Percentiles rank a stretch among this genome's conserved stretches.
These are phyloP conservation scores for Fusarium torulosum DNA, from an alignment of 2,329 filamentous ascomycete species.

Conservation along the genomic window DNA sequence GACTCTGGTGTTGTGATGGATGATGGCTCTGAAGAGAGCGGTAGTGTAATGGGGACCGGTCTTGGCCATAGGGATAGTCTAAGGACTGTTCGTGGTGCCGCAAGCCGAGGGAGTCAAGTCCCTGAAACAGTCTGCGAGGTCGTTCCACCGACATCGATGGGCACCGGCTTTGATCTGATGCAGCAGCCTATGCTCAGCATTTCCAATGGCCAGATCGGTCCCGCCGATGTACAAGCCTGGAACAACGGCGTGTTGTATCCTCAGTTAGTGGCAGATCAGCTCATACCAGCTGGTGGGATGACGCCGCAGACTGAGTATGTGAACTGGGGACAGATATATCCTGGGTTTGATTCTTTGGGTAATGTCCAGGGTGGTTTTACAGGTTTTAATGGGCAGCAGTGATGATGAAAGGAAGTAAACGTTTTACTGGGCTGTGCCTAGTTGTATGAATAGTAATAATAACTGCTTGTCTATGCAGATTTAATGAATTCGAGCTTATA, in stretches of 20 bases:
- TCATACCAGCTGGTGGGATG: slow-evolving; percentile 36
- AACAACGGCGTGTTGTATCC: slow-evolving; percentile 48
- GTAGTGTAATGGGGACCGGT: slow-evolving; percentile 42
- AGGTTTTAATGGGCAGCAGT: slow-evolving; percentile 44
- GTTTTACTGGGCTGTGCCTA: slow-evolving; percentile 29
- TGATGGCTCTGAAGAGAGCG: slow-evolving; percentile 56
- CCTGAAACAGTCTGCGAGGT: slow-evolving; percentile 43
- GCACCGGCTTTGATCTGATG: slow-evolving; percentile 40
- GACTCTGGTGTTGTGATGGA: slow-evolving; percentile 57
- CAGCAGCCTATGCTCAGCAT: slow-evolving; percentile 36
- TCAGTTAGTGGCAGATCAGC: slow-evolving; percentile 44
- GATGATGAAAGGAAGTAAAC: slow-evolving; percentile 3
- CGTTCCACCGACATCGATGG: slow-evolving; percentile 22
- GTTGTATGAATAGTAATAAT: slow-evolving; percentile 38
- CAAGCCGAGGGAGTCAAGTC: slow-evolving; percentile 43
- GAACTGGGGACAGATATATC: slow-evolving; percentile 47
- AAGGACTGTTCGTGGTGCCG: slow-evolving; percentile 44
- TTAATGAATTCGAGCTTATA: background rate
- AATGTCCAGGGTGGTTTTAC: slow-evolving; percentile 43
- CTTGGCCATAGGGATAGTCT: slow-evolving; percentile 51
- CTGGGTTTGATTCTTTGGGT: slow-evolving; percentile 40
- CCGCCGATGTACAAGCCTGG: slow-evolving; percentile 49
- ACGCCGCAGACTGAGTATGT: slow-evolving; percentile 47
- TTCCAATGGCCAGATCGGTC: slow-evolving; percentile 3
- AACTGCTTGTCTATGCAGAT: slow-evolving; percentile 1